phyloP scores from a whole-genome alignment of 495 filamentous ascomycete genomes.

The Symbiotaphrina buchneri region DNA sequence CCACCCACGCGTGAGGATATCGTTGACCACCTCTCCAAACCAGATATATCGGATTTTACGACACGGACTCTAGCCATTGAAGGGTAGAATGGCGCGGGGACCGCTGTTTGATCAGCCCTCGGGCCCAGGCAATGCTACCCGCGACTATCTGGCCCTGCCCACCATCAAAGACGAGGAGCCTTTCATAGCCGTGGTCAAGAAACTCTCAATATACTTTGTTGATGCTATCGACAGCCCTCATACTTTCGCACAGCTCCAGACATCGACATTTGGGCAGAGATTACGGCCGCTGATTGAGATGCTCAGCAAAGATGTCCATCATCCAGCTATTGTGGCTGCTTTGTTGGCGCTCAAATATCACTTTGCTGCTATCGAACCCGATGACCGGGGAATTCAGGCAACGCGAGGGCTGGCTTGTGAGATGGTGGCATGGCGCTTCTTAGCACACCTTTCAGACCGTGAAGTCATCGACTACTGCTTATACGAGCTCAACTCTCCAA shows the following conservation, averaged over 20 bases:
- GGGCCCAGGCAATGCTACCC: too few relatives aligned
- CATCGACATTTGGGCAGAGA: constrained; percentile 35
- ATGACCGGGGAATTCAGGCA: constrained; percentile 50
- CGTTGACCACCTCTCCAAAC: too few relatives aligned
- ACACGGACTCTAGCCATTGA: too few relatives aligned
- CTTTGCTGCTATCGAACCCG: constrained; percentile 16
- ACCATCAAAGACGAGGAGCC: too few relatives aligned
- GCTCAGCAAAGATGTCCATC: constrained; percentile 38
- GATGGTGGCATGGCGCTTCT: constrained; percentile 76
- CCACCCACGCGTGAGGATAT: too few relatives aligned
- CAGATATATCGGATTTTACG: too few relatives aligned
- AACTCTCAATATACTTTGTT: too few relatives aligned
- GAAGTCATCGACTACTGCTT: constrained; percentile 70
- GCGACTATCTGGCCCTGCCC: too few relatives aligned
- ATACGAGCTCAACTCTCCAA: constrained; percentile 40
- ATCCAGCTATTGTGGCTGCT: constrained; percentile 54
- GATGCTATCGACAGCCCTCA: constrained; percentile 40
- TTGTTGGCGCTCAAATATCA: constrained; percentile 76
- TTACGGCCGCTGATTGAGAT: constrained; percentile 42
- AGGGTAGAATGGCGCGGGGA: too few relatives aligned
- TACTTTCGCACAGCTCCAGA: constrained; percentile 63
- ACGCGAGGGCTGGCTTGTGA: constrained; percentile 72
- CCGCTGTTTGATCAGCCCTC: too few relatives aligned
- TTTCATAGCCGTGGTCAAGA: too few relatives aligned
- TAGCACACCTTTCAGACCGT: constrained; percentile 52